phyloP scores from a whole-genome alignment of 257 asterid genomes.

The Verbascum thapsus region DNA sequence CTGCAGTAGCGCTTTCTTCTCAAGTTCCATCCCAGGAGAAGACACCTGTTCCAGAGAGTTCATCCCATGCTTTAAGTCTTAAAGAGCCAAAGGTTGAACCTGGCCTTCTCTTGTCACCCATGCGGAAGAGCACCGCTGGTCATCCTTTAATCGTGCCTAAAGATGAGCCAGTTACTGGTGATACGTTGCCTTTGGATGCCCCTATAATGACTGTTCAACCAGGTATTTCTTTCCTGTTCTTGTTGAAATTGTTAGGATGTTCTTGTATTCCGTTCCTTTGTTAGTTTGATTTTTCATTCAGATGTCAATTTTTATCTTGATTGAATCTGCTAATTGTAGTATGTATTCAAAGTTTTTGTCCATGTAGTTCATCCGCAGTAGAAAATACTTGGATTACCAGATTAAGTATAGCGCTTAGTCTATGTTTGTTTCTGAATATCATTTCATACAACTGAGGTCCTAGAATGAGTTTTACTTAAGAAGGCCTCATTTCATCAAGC shows the following conservation, averaged over 20 bases:
- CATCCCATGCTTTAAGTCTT: conserved; percentile 28
- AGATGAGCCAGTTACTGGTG: conserved; percentile 40
- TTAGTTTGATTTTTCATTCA: background rate
- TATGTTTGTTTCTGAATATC: conserved; percentile 1
- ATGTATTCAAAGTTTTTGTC: conserved; percentile 4
- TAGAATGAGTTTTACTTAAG: conserved; percentile 15
- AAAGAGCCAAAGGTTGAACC: conserved; percentile 33
- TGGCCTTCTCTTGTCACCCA: conserved; percentile 1
- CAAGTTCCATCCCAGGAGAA: conserved; percentile 6
- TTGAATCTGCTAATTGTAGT: conserved; percentile 14
- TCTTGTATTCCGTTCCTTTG: conserved; percentile 12
- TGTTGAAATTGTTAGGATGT: conserved; percentile 10
- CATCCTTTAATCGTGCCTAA: conserved; percentile 31
- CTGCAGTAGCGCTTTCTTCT: conserved; percentile 23
- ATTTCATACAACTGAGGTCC: conserved; percentile 11
- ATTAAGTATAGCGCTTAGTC: background rate
- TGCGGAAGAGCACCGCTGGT: conserved; percentile 17
- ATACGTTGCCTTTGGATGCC: conserved; percentile 19
- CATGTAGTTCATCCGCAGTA: conserved; percentile 19
- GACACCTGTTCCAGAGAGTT: conserved; percentile 16
- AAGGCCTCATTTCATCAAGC: conserved; percentile 21
- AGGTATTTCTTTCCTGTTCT: conserved; percentile 30
- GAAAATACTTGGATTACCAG: conserved; percentile 12
- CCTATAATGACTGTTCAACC: conserved; percentile 24
- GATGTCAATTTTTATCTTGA: conserved; percentile 9